Percentiles rank a stretch among this genome's conserved stretches.
These are phyloP conservation scores for Tylopilus cervinicoccineus DNA, from an alignment of 768 basidiomycete genomes.

Conservation along the genomic window DNA sequence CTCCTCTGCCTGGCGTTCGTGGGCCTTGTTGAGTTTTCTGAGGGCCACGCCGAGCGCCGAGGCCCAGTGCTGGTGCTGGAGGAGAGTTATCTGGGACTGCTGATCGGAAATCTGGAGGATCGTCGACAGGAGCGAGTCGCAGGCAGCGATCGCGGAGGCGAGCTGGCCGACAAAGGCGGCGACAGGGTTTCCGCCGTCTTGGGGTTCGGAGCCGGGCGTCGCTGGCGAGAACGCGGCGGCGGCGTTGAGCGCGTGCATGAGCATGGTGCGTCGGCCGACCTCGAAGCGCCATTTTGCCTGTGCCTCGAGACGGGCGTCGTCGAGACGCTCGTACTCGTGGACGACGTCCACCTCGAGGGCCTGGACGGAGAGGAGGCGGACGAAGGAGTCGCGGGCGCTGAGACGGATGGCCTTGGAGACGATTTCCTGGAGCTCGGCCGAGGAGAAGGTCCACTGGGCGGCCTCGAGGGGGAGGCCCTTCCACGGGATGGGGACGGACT, in stretches of 20 bases:
- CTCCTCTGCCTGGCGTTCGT: slow-evolving; percentile 60
- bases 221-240: neutral
- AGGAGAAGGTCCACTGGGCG: slow-evolving; percentile 59
- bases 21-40: slow-evolving; percentile 75
- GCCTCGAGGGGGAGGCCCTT: slow-evolving; percentile 68
- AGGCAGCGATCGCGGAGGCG: slow-evolving; percentile 52
- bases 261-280: slow-evolving; percentile 62
- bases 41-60: slow-evolving; percentile 77
- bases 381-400: slow-evolving; percentile 64
- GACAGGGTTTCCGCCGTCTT: slow-evolving; percentile 21
- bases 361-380: slow-evolving; percentile 63
- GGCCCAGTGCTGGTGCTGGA: slow-evolving; percentile 65
- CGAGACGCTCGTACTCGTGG: slow-evolving; percentile 55
- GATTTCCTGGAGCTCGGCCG: slow-evolving; percentile 56
- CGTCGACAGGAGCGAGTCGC: slow-evolving; percentile 55
- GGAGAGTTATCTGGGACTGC: slow-evolving; percentile 53
- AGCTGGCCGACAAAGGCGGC: slow-evolving; percentile 53
- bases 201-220: neutral
- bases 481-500: slow-evolving; percentile 54
- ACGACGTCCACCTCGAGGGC: slow-evolving; percentile 57
- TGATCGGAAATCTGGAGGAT: slow-evolving; percentile 60
- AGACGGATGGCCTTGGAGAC: slow-evolving; percentile 69
- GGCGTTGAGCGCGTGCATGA: slow-evolving; percentile 57
- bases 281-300: slow-evolving; percentile 69
- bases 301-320: slow-evolving; percentile 45